Percentiles rank a stretch among this genome's conserved stretches.
Evolutionary conservation across 257 asterid genomes (phyloP).

Genomic region (Solanum pimpinellifolium): DNA sequence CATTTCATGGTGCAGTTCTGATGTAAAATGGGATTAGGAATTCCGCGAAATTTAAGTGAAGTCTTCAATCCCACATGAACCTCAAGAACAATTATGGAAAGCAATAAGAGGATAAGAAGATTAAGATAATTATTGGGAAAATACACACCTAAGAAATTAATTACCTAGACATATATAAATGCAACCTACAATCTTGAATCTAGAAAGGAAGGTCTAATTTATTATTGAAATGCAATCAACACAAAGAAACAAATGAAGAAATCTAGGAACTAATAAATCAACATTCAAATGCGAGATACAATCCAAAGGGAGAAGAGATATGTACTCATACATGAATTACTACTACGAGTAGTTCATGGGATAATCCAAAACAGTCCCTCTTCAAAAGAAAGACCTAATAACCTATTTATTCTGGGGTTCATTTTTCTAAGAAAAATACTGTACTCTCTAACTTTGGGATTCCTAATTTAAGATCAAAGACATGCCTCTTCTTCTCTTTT

Average conservation of each 20-base stretch:
- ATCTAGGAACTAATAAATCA: background rate
- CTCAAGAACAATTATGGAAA: background rate
- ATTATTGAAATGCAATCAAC: background rate
- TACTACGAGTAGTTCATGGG: background rate
- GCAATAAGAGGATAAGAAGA: background rate
- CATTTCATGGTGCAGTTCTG: background rate
- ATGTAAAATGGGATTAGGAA: background rate
- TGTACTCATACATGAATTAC: background rate
- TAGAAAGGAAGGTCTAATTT: background rate
- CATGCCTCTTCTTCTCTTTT: background rate
- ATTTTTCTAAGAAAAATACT: background rate
- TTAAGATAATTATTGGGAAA: background rate
- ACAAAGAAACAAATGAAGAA: background rate
- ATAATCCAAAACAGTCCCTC: background rate
- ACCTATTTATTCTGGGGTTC: background rate
- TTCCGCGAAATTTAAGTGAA: background rate
- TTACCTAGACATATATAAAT: background rate
- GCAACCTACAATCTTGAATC: background rate
- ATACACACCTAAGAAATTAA: background rate
- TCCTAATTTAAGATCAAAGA: background rate
- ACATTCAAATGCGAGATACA: background rate
- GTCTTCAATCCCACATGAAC: background rate
- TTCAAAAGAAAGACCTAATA: background rate
- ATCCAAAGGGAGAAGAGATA: background rate
- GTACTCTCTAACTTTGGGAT: background rate